Evolutionary conservation across 2,329 filamentous ascomycete species (phyloP).

Genomic region (Cercospora sp.): DNA sequence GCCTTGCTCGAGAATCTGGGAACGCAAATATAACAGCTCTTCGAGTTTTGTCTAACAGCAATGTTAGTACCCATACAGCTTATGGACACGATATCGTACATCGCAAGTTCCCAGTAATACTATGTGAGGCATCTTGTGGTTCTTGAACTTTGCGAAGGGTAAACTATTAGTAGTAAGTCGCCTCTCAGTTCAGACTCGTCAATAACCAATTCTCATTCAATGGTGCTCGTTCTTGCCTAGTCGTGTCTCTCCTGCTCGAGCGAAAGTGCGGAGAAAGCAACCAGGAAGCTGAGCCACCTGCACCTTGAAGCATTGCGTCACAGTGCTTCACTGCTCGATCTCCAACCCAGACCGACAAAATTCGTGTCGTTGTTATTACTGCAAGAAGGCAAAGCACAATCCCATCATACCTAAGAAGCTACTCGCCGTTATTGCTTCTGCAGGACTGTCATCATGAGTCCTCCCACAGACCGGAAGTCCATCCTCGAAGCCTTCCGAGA

Average conservation of each 20-base stretch:
- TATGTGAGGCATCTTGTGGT: constrained; percentile 42
- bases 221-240: neutral
- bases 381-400: neutral
- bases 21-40: constrained; percentile 58
- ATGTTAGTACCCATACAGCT: neutral
- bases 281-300: neutral
- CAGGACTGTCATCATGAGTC: constrained; percentile 48
- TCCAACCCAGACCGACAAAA: neutral
- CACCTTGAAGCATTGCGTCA: constrained; percentile 1
- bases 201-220: neutral
- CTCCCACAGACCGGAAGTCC: constrained; percentile 57
- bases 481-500: constrained; percentile 58
- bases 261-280: neutral
- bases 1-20: constrained; percentile 44
- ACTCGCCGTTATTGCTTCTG: too few species aligned
- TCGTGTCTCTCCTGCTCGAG: neutral
- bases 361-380: neutral
- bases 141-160: neutral
- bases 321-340: neutral
- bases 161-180: neutral
- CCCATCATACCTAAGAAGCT: neutral
- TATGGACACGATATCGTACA: constrained; percentile 12
- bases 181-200: neutral
- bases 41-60: constrained; percentile 54
- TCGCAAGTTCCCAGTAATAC: constrained; percentile 64